phyloP scores from a whole-genome alignment of 441 rosid genomes.

The Flueggea neowawraea region DNA sequence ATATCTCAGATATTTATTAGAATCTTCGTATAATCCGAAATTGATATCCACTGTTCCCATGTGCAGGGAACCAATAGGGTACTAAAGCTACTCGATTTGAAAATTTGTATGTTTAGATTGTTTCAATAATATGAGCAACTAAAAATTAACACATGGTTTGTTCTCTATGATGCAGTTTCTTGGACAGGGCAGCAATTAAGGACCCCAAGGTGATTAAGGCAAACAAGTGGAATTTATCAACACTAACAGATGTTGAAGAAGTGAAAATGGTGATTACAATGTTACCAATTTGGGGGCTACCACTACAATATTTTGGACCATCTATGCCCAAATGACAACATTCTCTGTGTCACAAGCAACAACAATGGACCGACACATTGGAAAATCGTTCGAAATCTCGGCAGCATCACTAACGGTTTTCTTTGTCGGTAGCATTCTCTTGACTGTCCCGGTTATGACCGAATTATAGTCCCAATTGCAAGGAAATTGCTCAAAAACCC shows the following conservation, averaged over 20 bases:
- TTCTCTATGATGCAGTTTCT: constrained; percentile 43
- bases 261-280: constrained; percentile 79
- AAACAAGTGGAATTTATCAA: constrained; percentile 73
- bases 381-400: constrained; percentile 62
- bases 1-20: too few species aligned
- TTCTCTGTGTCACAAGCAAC: constrained; percentile 87
- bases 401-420: constrained; percentile 70
- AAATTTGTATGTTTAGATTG: too few species aligned
- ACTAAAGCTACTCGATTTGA: too few species aligned
- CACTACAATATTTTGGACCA: constrained; percentile 85
- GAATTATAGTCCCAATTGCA: constrained; percentile 41
- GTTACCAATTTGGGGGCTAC: constrained; percentile 96
- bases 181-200: constrained; percentile 80
- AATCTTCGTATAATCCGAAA: too few species aligned
- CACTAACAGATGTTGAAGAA: constrained; percentile 86
- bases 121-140: too few species aligned
- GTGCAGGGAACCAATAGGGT: too few species aligned
- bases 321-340: constrained; percentile 86
- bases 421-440: constrained; percentile 75
- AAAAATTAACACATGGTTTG: background rate
- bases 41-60: too few species aligned
- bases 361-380: constrained; percentile 82
- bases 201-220: constrained; percentile 22
- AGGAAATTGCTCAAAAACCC: constrained; percentile 53
- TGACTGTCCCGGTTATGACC: constrained; percentile 84